phyloP scores from a whole-genome alignment of 1,284 basidiomycete species.

The Naganishia albida region DNA sequence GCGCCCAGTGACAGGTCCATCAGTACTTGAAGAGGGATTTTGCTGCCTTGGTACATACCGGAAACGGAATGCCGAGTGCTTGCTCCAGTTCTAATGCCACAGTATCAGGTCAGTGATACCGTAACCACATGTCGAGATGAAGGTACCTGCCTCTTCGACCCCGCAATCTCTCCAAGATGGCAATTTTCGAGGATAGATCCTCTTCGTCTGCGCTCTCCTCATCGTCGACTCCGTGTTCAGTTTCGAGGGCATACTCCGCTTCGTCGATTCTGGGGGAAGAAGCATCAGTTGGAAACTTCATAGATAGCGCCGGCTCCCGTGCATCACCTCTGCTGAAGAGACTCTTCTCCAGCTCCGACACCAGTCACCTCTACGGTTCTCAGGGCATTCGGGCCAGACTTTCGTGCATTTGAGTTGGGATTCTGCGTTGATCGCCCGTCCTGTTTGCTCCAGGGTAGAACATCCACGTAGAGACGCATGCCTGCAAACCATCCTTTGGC shows the following conservation, averaged over 20 bases:
- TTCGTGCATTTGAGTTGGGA: not conserved
- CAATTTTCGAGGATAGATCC: slow-evolving; percentile 49
- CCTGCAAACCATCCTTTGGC: slow-evolving; percentile 51
- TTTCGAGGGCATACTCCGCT: not conserved
- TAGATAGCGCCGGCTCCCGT: not conserved
- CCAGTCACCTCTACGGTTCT: no score
- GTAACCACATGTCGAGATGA: not conserved
- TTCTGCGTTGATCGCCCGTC: not conserved
- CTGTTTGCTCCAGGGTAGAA: slow-evolving; percentile 37
- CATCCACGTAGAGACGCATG: slow-evolving; percentile 49
- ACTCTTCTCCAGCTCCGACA: no score
- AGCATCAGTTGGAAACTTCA: not conserved
- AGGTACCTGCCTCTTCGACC: slow-evolving; percentile 44
- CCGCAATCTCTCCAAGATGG: slow-evolving; percentile 49
- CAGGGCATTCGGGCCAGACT: not conserved
- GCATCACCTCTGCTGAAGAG: no score
- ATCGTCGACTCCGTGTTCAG: slow-evolving; percentile 30
- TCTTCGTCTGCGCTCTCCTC: slow-evolving; percentile 42
- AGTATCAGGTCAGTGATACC: not conserved
- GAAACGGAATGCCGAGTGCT: slow-evolving; percentile 49
- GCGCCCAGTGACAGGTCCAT: not conserved
- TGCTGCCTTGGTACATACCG: slow-evolving; percentile 40
- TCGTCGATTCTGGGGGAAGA: slow-evolving; percentile 7
- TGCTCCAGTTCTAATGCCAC: slow-evolving; percentile 47
- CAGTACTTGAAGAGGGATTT: no score